Conservation (phyloP, 352 stramenopile species). For the Pythium guiyangense region DNA sequence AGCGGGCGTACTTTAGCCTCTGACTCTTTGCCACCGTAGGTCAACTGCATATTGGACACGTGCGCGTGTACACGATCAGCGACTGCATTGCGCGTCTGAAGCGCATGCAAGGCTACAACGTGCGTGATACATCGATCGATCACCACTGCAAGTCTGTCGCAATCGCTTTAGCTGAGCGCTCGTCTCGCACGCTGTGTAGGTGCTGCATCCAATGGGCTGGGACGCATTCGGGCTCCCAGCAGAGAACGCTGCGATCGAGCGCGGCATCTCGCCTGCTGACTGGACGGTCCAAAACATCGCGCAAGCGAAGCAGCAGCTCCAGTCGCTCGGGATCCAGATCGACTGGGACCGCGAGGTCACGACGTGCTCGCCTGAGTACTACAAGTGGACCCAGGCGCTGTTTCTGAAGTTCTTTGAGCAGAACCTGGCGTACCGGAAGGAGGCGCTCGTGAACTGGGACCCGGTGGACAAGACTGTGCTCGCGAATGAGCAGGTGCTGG, state of each 20-base stretch:
- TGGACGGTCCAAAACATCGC: constrained; percentile 97
- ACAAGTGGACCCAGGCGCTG: constrained; percentile 99
- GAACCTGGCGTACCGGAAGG: constrained; percentile 94
- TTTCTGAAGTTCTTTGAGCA: constrained; percentile 97
- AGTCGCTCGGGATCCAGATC: constrained; percentile 96
- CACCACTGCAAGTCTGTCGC: neutral
- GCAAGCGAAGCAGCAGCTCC: constrained; percentile 95
- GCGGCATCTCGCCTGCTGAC: constrained; percentile 92
- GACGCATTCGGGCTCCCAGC: constrained; percentile 99
- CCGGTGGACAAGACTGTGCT: constrained; percentile 98
- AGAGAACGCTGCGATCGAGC: constrained; percentile 99
- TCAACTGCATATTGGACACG: constrained; percentile 98
- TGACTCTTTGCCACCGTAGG: constrained; percentile 21
- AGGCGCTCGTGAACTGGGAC: constrained; percentile 99
- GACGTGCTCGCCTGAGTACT: constrained; percentile 96
- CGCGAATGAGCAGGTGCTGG: constrained; percentile 95
- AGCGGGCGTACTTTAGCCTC: neutral
- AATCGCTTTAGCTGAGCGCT: neutral
- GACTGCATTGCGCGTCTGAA: constrained; percentile 98
- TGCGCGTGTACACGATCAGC: constrained; percentile 98
- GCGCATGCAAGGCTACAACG: constrained; percentile 95
- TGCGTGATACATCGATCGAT: constrained; percentile 7
- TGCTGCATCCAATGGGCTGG: constrained; percentile 99
- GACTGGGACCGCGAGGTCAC: constrained; percentile 98
- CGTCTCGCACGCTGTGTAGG: constrained; percentile 18